A percentile compares a stretch with the other conserved stretches of the same genome.
Evolutionary conservation across 176 grass and related monocot genomes (phyloP).

Genomic region (Rhynchospora pubera): DNA sequence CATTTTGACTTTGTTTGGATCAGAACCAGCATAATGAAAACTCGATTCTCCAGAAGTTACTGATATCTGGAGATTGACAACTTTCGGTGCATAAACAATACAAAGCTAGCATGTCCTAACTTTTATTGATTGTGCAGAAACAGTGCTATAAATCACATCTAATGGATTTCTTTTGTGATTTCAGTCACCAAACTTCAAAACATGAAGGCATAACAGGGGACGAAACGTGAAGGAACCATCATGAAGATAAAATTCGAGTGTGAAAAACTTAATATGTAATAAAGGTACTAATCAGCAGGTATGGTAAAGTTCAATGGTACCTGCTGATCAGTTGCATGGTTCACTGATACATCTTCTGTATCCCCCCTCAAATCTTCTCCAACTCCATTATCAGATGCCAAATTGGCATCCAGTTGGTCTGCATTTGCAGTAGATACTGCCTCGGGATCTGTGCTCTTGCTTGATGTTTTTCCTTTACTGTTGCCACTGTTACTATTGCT

Average conservation of each 20-base stretch:
- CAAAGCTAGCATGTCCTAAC: background rate
- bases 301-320: background rate
- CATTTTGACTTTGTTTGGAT: background rate
- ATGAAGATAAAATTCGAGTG: background rate
- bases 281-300: background rate
- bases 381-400: constrained; percentile 34
- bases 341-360: constrained; percentile 18
- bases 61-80: background rate
- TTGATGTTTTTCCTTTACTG: constrained; percentile 30
- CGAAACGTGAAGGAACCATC: background rate
- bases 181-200: background rate
- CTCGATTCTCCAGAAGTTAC: background rate
- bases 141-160: no score
- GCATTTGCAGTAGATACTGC: constrained; percentile 27
- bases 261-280: background rate
- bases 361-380: constrained; percentile 21
- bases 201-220: no score
- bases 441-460: constrained; percentile 29
- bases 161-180: background rate
- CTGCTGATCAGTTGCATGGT: constrained; percentile 4
- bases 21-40: background rate
- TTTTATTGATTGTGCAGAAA: background rate
- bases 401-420: background rate
- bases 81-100: background rate
- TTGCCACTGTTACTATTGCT: constrained; percentile 17